phyloP scores from a whole-genome alignment of 192 early-diverging fungal species.

The Coemansia sp. region DNA sequence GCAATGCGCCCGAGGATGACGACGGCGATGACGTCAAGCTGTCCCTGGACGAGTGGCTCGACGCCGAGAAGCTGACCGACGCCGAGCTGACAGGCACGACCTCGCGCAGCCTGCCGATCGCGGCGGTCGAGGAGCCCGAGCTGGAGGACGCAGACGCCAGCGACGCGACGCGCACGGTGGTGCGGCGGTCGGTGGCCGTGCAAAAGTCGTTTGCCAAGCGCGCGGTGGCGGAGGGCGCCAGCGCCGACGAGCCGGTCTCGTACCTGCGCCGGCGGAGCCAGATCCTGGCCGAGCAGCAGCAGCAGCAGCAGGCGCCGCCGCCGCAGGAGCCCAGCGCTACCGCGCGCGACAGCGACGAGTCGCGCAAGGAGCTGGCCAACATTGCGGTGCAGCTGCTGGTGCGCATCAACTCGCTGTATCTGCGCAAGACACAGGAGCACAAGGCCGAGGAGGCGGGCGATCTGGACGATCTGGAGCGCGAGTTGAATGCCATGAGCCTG shows the following conservation, averaged over 20 bases:
- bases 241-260: conserved; percentile 41
- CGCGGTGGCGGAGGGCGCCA: neutral
- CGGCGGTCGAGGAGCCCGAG: conserved; percentile 26
- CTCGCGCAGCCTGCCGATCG: conserved; percentile 1
- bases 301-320: neutral
- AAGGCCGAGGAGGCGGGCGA: conserved; percentile 11
- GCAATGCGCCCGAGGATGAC: conserved; percentile 35
- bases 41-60: conserved; percentile 50
- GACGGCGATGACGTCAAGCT: conserved; percentile 23
- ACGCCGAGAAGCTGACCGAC: conserved; percentile 36
- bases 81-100: conserved; percentile 8
- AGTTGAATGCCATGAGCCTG: conserved; percentile 40
- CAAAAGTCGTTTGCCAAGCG: conserved; percentile 34
- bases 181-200: conserved; percentile 31
- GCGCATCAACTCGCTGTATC: conserved; percentile 43
- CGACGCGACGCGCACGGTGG: conserved; percentile 11
- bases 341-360: no score
- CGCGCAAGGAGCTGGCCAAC: conserved; percentile 20
- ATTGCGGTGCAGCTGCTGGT: conserved; percentile 35
- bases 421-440: conserved; percentile 30
- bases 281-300: conserved; percentile 4
- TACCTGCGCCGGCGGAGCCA: conserved; percentile 39
- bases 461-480: conserved; percentile 40
- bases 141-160: conserved; percentile 22
- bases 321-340: no score